Base-by-base conservation (phyloP, 2,329 filamentous ascomycete genomes). In the Paecilomyces dactylethromorphus region DNA sequence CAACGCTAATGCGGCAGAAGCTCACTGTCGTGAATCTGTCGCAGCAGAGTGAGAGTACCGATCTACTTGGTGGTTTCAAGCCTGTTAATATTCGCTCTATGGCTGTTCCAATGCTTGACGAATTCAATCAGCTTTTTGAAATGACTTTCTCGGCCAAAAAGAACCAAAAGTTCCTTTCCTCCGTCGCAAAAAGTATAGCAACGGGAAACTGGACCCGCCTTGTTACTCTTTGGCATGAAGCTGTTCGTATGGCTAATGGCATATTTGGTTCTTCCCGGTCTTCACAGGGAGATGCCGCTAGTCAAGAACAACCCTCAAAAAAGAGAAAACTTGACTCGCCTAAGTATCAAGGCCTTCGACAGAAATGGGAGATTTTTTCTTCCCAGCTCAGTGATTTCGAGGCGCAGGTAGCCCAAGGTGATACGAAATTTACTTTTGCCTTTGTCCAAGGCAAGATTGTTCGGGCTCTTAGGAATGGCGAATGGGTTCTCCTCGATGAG, bases 401-500 rank as follows among this genome's bases (percentile, higher is more conserved):
- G 63, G 81, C 89, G 3, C 91, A 96, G 56, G 71, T 77, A 78
- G 95, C 58, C 81, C 87, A 57, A 85, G 87, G 67, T 82, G 90
- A 58, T 84, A 86, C 39, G 84, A 91, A 66, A 84, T 96, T 97
- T 72, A 91, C 93, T 0, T 99, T 99, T 74, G 91, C 91, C 0
- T 99, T 99, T 69, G 85, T 97, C 0, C 94, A 99, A 74, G 93
- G 94, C 62, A 96, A 95, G 67, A 89, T 99, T 62, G 89, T 99
- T 59, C 95, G 95, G 75, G 94, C 95, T n/a, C 87, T 93, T 24
- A 84, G 93, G 49, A 96, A 97, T 69, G 94, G 94, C 7, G 92
- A 97, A 73, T 99, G 94, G 94, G 89, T 99, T 29, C 82, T 99
- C 18, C 82, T 97, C 26, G 94, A 99, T 70, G 94, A 99, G 74